Evolutionary conservation across 345 rosid genomes (phyloP).

Genomic region (Orychophragmus violaceus): DNA sequence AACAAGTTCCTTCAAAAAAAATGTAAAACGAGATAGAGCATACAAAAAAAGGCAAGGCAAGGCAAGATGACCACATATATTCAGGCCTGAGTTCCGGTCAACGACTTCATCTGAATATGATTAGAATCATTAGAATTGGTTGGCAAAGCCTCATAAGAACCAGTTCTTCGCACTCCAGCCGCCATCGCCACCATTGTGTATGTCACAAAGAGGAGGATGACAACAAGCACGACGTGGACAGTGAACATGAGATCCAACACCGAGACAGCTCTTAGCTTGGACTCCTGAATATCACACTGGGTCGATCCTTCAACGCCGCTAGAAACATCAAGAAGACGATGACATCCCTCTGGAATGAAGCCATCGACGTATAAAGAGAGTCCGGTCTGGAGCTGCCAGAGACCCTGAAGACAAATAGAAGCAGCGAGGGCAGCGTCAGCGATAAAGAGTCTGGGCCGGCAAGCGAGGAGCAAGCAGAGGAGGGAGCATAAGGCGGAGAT

Average conservation of each 20-base stretch:
- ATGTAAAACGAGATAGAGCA: neutral
- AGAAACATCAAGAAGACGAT: constrained; percentile 62
- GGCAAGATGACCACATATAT: neutral
- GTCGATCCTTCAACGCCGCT: constrained; percentile 83
- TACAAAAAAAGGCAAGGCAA: neutral
- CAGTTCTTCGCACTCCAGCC: constrained; percentile 49
- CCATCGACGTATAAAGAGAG: constrained; percentile 79
- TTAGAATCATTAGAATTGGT: constrained; percentile 36
- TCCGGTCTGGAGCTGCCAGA: constrained; percentile 87
- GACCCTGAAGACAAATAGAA: constrained; percentile 69
- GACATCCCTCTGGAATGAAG: constrained; percentile 88
- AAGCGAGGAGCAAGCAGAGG: constrained; percentile 63
- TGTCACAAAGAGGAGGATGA: constrained; percentile 44
- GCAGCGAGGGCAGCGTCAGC: constrained; percentile 73
- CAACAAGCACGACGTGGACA: constrained; percentile 60
- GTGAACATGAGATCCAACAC: constrained; percentile 74
- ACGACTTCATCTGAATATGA: constrained; percentile 79
- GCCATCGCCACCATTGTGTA: constrained; percentile 52
- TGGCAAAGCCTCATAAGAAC: constrained; percentile 78
- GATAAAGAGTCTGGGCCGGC: constrained; percentile 52
- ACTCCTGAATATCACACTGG: constrained; percentile 70
- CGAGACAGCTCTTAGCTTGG: constrained; percentile 72
- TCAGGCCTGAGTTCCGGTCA: constrained; percentile 80
- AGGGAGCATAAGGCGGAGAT: constrained; percentile 57
- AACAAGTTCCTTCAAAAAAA: neutral